Evolutionary conservation across 2,329 filamentous ascomycete genomes (phyloP).

Genomic region (Pseudogymnoascus sp.): DNA sequence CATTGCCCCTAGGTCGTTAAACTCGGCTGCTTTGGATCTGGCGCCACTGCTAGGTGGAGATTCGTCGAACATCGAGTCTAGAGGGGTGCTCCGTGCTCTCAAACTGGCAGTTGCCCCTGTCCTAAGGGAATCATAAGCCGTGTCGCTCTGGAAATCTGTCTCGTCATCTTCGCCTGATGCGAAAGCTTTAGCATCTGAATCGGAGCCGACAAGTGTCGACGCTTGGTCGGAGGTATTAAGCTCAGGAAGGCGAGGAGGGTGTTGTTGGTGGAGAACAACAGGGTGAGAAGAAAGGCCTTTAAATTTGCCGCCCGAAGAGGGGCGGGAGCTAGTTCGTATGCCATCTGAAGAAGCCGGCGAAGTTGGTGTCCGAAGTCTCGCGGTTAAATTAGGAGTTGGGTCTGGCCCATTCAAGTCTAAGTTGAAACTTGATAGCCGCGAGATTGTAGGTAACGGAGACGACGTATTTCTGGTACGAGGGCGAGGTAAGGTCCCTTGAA

Average conservation of each 20-base stretch:
- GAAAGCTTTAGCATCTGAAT: constrained; percentile 56
- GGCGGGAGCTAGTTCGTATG: constrained; percentile 28
- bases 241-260: constrained; percentile 20
- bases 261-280: constrained; percentile 14
- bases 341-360: constrained; percentile 25
- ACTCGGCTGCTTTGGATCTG: constrained; percentile 26
- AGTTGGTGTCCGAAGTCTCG: constrained; percentile 20
- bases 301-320: constrained; percentile 36
- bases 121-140: constrained; percentile 66
- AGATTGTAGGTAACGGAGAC: constrained; percentile 47
- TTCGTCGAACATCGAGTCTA: constrained; percentile 76
- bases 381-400: constrained; percentile 32
- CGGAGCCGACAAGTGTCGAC: constrained; percentile 61
- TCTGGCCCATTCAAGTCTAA: constrained; percentile 42
- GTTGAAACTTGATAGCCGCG: constrained; percentile 46
- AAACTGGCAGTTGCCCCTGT: constrained; percentile 60
- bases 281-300: constrained; percentile 26
- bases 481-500: constrained; percentile 17
- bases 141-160: constrained; percentile 70
- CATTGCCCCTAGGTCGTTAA: constrained; percentile 24
- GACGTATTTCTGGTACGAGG: constrained; percentile 35
- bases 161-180: constrained; percentile 67
- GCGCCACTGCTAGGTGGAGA: constrained; percentile 54
- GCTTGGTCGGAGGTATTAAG: constrained; percentile 27
- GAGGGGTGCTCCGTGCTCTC: constrained; percentile 58